phyloP scores from a whole-genome alignment of 139 green algal species.

The Tetradesmus lagerheimii region DNA sequence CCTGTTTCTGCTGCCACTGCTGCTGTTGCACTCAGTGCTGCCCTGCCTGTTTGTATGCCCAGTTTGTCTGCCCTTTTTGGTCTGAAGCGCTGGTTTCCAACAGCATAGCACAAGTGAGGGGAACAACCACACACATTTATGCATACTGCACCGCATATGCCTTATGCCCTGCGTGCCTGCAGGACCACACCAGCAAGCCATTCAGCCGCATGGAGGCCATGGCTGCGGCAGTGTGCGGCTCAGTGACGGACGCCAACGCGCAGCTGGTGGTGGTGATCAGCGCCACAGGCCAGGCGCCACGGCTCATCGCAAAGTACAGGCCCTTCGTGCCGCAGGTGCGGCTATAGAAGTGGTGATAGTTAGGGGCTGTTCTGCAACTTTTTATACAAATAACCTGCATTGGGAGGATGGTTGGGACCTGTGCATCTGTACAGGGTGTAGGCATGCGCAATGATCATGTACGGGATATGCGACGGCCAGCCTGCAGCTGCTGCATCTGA shows the following conservation, averaged over 20 bases:
- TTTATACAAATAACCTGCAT: too few species aligned
- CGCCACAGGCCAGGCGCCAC: constrained; percentile 53
- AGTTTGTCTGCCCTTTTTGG: too few species aligned
- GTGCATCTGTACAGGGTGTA: too few species aligned
- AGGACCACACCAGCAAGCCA: constrained; percentile 68
- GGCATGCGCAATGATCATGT: too few species aligned
- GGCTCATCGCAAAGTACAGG: constrained; percentile 74
- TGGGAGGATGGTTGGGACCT: too few species aligned
- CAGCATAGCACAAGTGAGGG: too few species aligned
- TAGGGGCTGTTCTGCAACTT: background rate
- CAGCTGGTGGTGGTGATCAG: constrained; percentile 65
- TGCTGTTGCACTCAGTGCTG: background rate
- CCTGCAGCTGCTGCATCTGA: background rate
- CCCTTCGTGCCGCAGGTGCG: constrained; percentile 62
- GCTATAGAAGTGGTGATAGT: background rate
- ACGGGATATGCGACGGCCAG: background rate
- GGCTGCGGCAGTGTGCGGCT: constrained; percentile 59
- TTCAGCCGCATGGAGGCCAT: constrained; percentile 61
- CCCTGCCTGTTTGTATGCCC: too few species aligned
- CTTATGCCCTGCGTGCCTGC: background rate
- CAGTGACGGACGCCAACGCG: constrained; percentile 61
- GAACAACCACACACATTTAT: background rate
- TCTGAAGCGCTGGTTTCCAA: too few species aligned
- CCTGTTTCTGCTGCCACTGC: background rate
- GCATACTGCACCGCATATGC: background rate